Conservation (phyloP, 164 flowering plant species). For the Vitis labrusca region DNA sequence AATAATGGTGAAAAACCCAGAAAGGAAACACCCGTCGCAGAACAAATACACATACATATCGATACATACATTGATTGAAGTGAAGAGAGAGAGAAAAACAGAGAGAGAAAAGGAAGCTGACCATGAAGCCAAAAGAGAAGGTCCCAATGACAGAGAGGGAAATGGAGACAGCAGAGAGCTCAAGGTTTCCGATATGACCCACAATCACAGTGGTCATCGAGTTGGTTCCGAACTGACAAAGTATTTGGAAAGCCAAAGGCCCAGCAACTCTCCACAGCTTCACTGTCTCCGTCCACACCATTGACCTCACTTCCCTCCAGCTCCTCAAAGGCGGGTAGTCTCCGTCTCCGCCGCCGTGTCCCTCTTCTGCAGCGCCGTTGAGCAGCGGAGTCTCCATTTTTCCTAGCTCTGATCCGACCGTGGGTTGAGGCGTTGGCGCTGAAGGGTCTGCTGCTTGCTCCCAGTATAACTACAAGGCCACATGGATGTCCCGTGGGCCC, state of each 20-base stretch:
- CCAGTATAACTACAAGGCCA: no score
- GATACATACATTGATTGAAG: neutral
- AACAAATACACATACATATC: neutral
- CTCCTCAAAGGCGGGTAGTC: constrained; percentile 40
- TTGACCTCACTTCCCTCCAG: constrained; percentile 19
- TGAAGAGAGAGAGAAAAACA: neutral
- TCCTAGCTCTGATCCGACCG: no score
- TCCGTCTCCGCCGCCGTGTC: constrained; percentile 15
- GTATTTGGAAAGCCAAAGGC: constrained; percentile 37
- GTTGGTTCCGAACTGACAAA: constrained; percentile 41
- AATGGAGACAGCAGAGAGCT: constrained; percentile 52
- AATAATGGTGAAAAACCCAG: no score
- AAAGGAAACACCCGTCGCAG: neutral
- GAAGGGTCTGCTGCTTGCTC: no score
- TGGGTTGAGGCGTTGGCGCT: no score
- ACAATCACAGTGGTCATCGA: constrained; percentile 48
- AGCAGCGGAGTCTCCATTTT: constrained; percentile 30
- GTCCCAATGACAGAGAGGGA: constrained; percentile 44
- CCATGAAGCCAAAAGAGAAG: constrained; percentile 64
- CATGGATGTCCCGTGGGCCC: no score
- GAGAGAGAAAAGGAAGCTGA: constrained; percentile 7
- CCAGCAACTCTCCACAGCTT: constrained; percentile 53
- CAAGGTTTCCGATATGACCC: constrained; percentile 53
- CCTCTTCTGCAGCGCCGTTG: neutral
- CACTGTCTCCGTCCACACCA: constrained; percentile 39